A percentile compares a stretch with the other conserved stretches of the same genome.
phyloP scores from a whole-genome alignment of 2,329 filamentous ascomycete genomes.

The Talaromyces sp. region DNA sequence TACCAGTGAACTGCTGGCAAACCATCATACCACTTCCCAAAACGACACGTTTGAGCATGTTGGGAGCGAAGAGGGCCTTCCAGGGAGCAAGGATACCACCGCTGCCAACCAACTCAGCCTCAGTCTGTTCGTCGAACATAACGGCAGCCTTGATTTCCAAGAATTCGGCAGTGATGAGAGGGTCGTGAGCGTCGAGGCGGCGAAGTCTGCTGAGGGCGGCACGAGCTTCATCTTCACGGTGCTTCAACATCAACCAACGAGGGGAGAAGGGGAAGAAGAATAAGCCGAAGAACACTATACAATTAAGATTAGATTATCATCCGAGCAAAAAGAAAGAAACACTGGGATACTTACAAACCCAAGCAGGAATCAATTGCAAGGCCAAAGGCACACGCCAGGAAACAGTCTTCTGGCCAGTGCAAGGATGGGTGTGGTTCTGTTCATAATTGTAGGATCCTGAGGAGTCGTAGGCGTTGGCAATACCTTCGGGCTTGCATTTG shows the following conservation, averaged over 20 bases:
- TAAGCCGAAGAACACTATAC: slow-evolving; percentile 34
- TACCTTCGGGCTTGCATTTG: slow-evolving; percentile 14
- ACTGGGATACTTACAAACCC: slow-evolving; percentile 10
- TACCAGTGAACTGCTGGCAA: slow-evolving; percentile 37
- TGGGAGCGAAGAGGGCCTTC: slow-evolving; percentile 59
- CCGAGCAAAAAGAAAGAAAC: neutral
- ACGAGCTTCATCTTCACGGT: slow-evolving; percentile 43
- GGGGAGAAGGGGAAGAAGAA: slow-evolving; percentile 55
- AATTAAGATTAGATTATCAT: neutral
- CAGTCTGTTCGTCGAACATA: slow-evolving; percentile 65
- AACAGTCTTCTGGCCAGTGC: slow-evolving; percentile 34
- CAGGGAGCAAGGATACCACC: slow-evolving; percentile 62
- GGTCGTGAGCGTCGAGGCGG: slow-evolving; percentile 15
- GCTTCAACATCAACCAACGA: slow-evolving; percentile 50
- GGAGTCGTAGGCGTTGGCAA: slow-evolving; percentile 11
- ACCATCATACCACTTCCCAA: slow-evolving; percentile 24
- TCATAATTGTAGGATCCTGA: slow-evolving; percentile 7
- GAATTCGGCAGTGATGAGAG: slow-evolving; percentile 61
- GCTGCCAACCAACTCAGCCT: slow-evolving; percentile 35
- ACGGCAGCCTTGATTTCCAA: slow-evolving; percentile 74
- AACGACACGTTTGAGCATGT: slow-evolving; percentile 63
- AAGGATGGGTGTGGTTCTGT: slow-evolving; percentile 5
- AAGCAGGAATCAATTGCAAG: slow-evolving; percentile 43
- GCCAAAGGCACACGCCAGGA: slow-evolving; percentile 47
- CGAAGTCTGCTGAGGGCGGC: slow-evolving; percentile 14